These are phyloP conservation scores for Phytopythium kandeliae DNA, from an alignment of 352 stramenopile species.

Conservation along the genomic window DNA sequence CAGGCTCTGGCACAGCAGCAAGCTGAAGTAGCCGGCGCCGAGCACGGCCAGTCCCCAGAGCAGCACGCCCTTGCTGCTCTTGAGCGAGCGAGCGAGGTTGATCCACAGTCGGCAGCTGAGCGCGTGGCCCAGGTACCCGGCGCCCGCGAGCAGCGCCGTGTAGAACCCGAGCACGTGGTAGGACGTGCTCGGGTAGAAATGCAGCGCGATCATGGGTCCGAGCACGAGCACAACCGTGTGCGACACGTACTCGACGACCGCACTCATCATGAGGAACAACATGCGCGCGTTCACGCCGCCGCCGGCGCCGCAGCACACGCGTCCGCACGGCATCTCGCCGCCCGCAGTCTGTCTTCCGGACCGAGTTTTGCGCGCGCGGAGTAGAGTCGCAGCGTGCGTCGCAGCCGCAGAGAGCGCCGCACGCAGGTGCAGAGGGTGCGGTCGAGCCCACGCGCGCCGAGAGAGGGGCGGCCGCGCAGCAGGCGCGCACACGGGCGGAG, in stretches of 20 bases:
- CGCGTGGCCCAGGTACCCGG: constrained; percentile 60
- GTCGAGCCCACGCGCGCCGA: too few species aligned
- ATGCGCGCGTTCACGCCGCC: constrained; percentile 59
- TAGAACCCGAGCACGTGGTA: constrained; percentile 75
- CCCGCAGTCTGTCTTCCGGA: too few species aligned
- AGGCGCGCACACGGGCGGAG: too few species aligned
- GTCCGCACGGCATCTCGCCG: constrained; percentile 18
- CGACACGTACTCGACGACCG: constrained; percentile 73
- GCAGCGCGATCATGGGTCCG: constrained; percentile 64
- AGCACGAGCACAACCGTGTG: constrained; percentile 68
- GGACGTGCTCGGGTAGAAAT: constrained; percentile 72
- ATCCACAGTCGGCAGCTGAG: constrained; percentile 78
- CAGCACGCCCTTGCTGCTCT: constrained; percentile 77
- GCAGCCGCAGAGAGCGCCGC: not conserved
- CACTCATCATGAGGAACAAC: constrained; percentile 74
- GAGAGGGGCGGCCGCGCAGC: too few species aligned
- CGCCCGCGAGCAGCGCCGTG: constrained; percentile 59
- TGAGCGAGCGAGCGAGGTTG: constrained; percentile 61
- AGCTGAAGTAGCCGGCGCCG: constrained; percentile 60
- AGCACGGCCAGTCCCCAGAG: constrained; percentile 73
- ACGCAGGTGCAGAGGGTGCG: too few species aligned
- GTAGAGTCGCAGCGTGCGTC: not conserved
- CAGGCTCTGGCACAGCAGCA: constrained; percentile 73
- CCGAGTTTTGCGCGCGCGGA: too few species aligned
- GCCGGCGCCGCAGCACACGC: constrained; percentile 39